Evolutionary conservation across 2,329 filamentous ascomycete genomes (phyloP), one percentile per base, ranked within the genome.

Genomic region (Trichoderma citrinoviride): DNA sequence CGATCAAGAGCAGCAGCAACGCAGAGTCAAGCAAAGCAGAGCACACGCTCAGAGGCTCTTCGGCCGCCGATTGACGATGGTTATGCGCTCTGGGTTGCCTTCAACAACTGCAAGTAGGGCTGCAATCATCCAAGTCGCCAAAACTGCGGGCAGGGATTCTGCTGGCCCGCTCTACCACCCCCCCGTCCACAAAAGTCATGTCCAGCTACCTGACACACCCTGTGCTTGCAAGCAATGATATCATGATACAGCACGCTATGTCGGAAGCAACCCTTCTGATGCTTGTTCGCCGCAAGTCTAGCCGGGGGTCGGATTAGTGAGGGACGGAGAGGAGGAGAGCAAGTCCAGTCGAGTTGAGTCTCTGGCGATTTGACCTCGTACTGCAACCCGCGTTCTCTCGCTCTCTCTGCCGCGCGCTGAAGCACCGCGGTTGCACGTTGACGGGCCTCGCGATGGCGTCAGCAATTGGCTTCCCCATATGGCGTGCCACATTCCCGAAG

Each of bases 201-300:
- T 25, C 61, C 54, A 50, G 53, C 37, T 49, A 54, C 49, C 57
- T 61, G 47, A 41, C 56, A 57, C 53, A 40, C 63, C 29, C 37
- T 27, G 47, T 27, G 37, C 52, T 64, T 37, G 57, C 46, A 43
- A 65, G 58, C 64, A 68, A 73, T 76, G 74, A 75, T 74, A 75
- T 76, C 73, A 76, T 74, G 65, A 54, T 66, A 74, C 73, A 73
- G 68, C 40, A 69, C 46, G 44, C 53, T 60, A 66, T 69, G 64
- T 70, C 67, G 52, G 60, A 64, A 58, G 60, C 66, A 64, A 66
- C 67, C 65, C 66, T 54, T 68, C 50, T 57, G 50, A 67, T 65
- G 65, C 61, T 66, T 61, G 60, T 66, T 41, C 57, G 64, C 57
- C 60, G 64, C 52, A 56, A 62, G 46, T 47, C 64, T 66, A 52